Conservation (phyloP, 371 early-diverging fungal species). For the Rhizopus arrhizus region DNA sequence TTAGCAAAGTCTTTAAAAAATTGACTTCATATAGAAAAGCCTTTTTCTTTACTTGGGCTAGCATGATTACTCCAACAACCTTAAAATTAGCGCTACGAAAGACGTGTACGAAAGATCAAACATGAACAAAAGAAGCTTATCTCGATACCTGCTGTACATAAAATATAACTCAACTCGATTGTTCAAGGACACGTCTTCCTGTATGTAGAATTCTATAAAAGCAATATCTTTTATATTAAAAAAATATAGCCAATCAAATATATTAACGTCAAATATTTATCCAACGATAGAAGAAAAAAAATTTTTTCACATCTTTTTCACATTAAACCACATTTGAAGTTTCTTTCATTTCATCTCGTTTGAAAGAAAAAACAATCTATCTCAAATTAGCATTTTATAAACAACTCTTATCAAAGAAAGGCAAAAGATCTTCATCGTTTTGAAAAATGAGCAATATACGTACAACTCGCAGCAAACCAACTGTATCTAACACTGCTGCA, state of each 20-base stretch:
- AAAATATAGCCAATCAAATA: background rate
- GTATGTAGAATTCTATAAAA: too few species aligned
- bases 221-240: too few species aligned
- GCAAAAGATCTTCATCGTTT: background rate
- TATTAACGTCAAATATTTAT: conserved; percentile 1
- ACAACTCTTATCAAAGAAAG: background rate
- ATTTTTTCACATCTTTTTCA: background rate
- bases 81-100: too few species aligned
- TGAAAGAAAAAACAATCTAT: background rate
- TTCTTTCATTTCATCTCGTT: background rate
- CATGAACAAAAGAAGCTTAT: too few species aligned
- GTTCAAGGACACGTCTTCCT: too few species aligned
- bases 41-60: too few species aligned
- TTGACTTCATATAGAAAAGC: too few species aligned
- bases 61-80: too few species aligned
- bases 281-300: background rate
- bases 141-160: too few species aligned
- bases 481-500: conserved; percentile 17
- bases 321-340: background rate
- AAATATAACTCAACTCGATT: too few species aligned
- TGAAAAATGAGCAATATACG: conserved; percentile 38
- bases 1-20: too few species aligned
- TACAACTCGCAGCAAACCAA: conserved; percentile 27
- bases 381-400: background rate
- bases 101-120: too few species aligned